Evolutionary conservation across 2,329 filamentous ascomycete species (phyloP).

Genomic region (Hymenoscyphus infarciens): DNA sequence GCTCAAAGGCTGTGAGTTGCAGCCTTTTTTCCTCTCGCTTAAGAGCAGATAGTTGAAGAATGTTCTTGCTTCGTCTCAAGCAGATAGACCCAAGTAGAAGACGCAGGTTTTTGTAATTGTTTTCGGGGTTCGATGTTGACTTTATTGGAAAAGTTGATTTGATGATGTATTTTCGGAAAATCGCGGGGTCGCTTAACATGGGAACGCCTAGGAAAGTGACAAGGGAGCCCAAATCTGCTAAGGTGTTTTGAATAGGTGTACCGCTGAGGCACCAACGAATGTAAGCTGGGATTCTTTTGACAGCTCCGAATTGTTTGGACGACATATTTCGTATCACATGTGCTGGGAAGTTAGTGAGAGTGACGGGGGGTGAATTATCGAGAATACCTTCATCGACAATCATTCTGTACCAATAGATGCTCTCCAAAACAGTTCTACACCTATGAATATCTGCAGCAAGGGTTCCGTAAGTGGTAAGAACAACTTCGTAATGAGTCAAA

Average conservation of each 20-base stretch:
- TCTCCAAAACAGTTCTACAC: constrained; percentile 31
- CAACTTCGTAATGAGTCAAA: constrained; percentile 39
- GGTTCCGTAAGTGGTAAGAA: constrained; percentile 48
- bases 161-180: constrained; percentile 24
- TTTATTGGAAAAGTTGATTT: not conserved
- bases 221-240: constrained; percentile 34
- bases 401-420: constrained; percentile 42
- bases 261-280: constrained; percentile 37
- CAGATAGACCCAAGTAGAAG: constrained; percentile 40
- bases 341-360: constrained; percentile 34
- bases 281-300: constrained; percentile 40
- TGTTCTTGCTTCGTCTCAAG: constrained; percentile 41
- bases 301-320: constrained; percentile 44
- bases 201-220: constrained; percentile 23
- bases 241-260: constrained; percentile 33
- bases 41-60: constrained; percentile 38
- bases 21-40: constrained; percentile 29
- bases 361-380: too few species aligned
- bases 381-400: constrained; percentile 44
- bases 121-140: constrained; percentile 1
- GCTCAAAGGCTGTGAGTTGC: constrained; percentile 34
- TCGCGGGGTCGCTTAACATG: constrained; percentile 12
- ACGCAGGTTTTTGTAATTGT: constrained; percentile 37
- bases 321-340: constrained; percentile 48
- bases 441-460: constrained; percentile 37